A percentile compares a stretch with the other conserved stretches of the same genome.
Conservation (phyloP, 805 yeast species). For the Candida gorgasii region DNA sequence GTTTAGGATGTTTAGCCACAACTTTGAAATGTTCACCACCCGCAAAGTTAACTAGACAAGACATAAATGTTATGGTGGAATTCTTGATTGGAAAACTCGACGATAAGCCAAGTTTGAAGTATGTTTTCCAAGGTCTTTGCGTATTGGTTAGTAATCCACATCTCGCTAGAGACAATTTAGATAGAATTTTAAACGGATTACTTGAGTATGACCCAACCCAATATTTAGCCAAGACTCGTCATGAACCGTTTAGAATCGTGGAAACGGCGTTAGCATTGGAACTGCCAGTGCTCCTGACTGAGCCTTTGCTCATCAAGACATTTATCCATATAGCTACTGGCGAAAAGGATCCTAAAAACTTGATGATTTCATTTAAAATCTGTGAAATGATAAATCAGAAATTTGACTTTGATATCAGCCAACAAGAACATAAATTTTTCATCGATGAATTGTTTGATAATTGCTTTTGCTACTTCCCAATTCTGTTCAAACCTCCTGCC, state of each 20-base stretch:
- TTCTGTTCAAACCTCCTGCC: slow-evolving; percentile 88
- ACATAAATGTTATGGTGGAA: slow-evolving; percentile 49
- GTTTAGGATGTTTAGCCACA: slow-evolving; percentile 42
- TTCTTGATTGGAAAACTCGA: slow-evolving; percentile 69
- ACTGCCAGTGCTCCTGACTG: too few species aligned
- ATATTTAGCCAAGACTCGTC: slow-evolving; percentile 63
- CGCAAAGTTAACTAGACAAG: slow-evolving; percentile 41
- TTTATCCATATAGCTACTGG: slow-evolving; percentile 75
- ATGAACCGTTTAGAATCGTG: slow-evolving; percentile 51
- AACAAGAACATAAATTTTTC: slow-evolving; percentile 37
- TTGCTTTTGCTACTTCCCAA: slow-evolving; percentile 93
- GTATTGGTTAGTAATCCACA: slow-evolving; percentile 41
- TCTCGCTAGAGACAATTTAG: slow-evolving; percentile 27
- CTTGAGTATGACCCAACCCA: slow-evolving; percentile 55
- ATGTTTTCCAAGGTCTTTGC: slow-evolving; percentile 54
- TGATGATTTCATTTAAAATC: slow-evolving; percentile 66
- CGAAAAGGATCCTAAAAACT: slow-evolving; percentile 92
- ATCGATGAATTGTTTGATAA: slow-evolving; percentile 80
- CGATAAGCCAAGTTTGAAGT: slow-evolving; percentile 56
- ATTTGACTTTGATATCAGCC: slow-evolving; percentile 30
- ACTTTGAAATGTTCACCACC: slow-evolving; percentile 29
- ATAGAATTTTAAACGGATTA: slow-evolving; percentile 38
- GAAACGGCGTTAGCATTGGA: too few species aligned
- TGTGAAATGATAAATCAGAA: slow-evolving; percentile 46
- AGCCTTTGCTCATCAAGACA: slow-evolving; percentile 49